phyloP scores from a whole-genome alignment of 1,284 basidiomycete genomes.

The Jaminaea rosea region DNA sequence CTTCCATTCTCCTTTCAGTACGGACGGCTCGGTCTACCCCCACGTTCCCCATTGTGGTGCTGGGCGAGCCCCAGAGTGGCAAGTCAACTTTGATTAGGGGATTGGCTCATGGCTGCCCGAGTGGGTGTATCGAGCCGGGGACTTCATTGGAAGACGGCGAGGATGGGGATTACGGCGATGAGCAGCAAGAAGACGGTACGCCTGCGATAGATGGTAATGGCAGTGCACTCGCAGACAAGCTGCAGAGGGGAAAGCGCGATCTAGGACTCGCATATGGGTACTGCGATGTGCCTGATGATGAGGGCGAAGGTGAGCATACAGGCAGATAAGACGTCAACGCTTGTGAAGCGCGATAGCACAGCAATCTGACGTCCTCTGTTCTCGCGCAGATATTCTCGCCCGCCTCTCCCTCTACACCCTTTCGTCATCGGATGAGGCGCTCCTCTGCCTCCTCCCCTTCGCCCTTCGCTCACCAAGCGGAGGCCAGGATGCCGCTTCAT shows the following conservation, averaged over 20 bases:
- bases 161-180: not conserved
- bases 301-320: conserved; percentile 21
- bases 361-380: conserved; percentile 28
- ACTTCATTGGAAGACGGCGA: not conserved
- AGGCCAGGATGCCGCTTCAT: conserved; percentile 12
- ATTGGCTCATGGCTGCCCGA: not conserved
- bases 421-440: conserved; percentile 65
- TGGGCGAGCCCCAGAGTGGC: not conserved
- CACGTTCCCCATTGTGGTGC: not conserved
- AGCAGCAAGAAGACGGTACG: not conserved
- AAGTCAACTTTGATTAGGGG: not conserved
- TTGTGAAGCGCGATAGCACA: not conserved
- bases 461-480: conserved; percentile 63
- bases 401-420: conserved; percentile 74
- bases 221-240: not conserved
- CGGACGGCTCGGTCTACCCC: not conserved
- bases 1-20: not conserved
- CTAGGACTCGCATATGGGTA: conserved; percentile 35
- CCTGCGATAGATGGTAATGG: not conserved
- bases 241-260: conserved; percentile 4
- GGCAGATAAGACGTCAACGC: not conserved
- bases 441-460: conserved; percentile 69
- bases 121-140: not conserved
- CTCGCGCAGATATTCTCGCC: conserved; percentile 51
- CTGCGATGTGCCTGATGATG: conserved; percentile 37